Conservation (phyloP, 1,284 basidiomycete genomes). For the Bondarzewia mesenterica region DNA sequence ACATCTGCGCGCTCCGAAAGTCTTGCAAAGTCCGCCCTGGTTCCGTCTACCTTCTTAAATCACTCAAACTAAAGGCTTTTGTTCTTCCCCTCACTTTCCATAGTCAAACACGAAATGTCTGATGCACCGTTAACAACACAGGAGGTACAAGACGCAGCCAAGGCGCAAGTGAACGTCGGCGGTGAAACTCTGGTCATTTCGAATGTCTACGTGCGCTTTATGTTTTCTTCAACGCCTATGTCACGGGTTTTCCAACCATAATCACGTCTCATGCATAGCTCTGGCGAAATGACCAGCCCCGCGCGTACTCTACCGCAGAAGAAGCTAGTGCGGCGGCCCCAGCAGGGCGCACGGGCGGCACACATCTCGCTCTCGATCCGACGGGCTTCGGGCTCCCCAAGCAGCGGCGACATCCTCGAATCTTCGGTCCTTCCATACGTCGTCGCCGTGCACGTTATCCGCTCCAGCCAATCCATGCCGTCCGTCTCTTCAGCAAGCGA, state of each 20-base stretch:
- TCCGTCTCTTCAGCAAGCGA: background rate
- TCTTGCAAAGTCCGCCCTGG: no score
- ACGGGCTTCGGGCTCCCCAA: background rate
- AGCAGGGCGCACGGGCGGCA: background rate
- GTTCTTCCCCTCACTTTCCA: conserved; percentile 1
- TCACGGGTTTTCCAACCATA: background rate
- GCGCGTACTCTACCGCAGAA: background rate
- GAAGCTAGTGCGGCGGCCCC: background rate
- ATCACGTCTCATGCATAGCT: background rate
- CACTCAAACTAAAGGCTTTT: no score
- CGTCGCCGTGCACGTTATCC: conserved; percentile 3
- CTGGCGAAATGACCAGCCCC: conserved; percentile 8
- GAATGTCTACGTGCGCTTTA: conserved; percentile 6
- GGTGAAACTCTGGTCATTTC: conserved; percentile 5
- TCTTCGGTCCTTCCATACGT: conserved; percentile 2
- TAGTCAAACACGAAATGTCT: background rate
- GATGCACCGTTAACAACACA: background rate
- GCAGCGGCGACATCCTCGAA: conserved; percentile 4
- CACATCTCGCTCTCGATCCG: background rate
- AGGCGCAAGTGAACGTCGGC: conserved; percentile 7
- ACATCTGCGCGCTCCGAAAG: no score
- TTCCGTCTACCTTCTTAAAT: no score
- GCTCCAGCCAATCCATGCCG: background rate
- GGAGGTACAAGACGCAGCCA: conserved; percentile 1
- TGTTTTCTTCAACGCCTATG: background rate